These are phyloP conservation scores for Aspergillus sp. DNA, from an alignment of 2,329 filamentous ascomycete species.

Conservation along the genomic window DNA sequence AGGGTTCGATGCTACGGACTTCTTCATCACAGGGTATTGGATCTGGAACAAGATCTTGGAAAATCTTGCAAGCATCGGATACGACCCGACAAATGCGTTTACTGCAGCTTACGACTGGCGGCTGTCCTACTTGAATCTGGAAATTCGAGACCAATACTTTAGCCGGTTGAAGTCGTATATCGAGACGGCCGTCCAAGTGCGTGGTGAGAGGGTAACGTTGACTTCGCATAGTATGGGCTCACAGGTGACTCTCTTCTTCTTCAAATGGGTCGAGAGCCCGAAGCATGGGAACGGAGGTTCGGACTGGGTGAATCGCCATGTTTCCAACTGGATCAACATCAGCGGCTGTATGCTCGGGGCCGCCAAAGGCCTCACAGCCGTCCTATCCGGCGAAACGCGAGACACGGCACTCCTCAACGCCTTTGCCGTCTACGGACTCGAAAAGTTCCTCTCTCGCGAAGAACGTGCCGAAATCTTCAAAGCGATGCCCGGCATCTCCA, in stretches of 20 bases:
- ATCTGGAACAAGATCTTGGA: constrained; percentile 99
- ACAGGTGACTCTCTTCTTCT: constrained; percentile 81
- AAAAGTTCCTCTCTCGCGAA: constrained; percentile 88
- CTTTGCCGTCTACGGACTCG: constrained; percentile 93
- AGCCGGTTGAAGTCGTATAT: constrained; percentile 86
- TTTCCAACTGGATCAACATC: constrained; percentile 98
- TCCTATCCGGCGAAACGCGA: constrained; percentile 96
- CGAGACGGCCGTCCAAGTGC: constrained; percentile 73
- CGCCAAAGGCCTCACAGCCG: constrained; percentile 82
- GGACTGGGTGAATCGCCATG: constrained; percentile 83
- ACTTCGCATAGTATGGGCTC: constrained; percentile 97
- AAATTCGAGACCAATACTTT: constrained; percentile 90
- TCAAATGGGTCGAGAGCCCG: constrained; percentile 77
- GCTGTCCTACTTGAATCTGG: constrained; percentile 83
- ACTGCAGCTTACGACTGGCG: constrained; percentile 85
- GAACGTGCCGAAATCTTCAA: constrained; percentile 93
- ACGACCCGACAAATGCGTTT: constrained; percentile 77
- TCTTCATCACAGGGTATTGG: constrained; percentile 82
- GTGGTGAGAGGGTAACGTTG: constrained; percentile 76
- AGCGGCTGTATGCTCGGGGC: constrained; percentile 97
- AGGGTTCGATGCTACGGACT: constrained; percentile 96
- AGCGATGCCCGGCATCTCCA: constrained; percentile 93
- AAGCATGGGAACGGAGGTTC: constrained; percentile 77
- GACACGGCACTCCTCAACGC: constrained; percentile 95
- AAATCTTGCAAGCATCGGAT: constrained; percentile 92